These are phyloP conservation scores for Gnaphalium uliginosum DNA, from an alignment of 129 eudicot genomes.

Conservation along the genomic window DNA sequence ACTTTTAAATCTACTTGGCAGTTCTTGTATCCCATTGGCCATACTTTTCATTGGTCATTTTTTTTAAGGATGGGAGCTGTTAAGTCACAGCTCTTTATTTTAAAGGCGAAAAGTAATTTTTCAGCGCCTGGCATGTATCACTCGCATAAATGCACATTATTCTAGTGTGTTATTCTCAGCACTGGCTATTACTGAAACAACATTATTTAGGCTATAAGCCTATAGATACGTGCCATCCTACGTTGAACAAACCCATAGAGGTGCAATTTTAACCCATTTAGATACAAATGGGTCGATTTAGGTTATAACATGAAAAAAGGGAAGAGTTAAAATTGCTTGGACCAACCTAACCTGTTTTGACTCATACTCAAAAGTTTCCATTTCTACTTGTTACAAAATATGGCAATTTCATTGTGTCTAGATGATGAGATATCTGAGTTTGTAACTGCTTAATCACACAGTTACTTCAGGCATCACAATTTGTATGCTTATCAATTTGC, in stretches of 20 bases:
- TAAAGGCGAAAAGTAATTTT: too few relatives aligned
- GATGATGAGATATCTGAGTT: not conserved
- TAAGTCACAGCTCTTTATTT: too few relatives aligned
- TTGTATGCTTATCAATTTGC: not conserved
- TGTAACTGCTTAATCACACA: not conserved
- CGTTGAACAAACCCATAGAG: too few relatives aligned
- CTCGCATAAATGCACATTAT: not conserved
- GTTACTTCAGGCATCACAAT: not conserved
- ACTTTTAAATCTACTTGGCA: not conserved
- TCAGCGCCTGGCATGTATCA: not conserved
- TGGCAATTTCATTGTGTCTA: not conserved
- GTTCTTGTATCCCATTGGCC: not conserved
- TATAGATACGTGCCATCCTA: not conserved
- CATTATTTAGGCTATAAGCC: not conserved
- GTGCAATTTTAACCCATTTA: too few relatives aligned
- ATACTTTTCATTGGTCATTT: too few relatives aligned
- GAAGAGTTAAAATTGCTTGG: too few relatives aligned
- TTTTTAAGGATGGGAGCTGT: too few relatives aligned
- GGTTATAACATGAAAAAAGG: too few relatives aligned
- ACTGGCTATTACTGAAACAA: not conserved
- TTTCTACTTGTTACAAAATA: not conserved
- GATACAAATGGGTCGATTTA: too few relatives aligned
- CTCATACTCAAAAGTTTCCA: too few relatives aligned
- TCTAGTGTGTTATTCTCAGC: not conserved
- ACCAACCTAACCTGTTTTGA: too few relatives aligned